Conservation (phyloP, 441 rosid genomes). For the Arabidopsis hybrid region DNA sequence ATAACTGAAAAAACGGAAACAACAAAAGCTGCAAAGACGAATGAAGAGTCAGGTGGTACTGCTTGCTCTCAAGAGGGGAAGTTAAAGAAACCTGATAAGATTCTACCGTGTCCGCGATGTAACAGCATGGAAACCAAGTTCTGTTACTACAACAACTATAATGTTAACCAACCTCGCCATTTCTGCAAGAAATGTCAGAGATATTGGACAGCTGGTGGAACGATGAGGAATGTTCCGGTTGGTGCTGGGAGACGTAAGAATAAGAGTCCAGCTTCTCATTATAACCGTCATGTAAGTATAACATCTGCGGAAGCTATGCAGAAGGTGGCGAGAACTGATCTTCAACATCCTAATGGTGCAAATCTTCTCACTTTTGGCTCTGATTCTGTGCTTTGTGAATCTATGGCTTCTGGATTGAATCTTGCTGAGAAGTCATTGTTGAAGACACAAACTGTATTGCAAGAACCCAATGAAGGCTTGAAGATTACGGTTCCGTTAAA, state of each 20-base stretch:
- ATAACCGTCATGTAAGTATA: conserved; percentile 57
- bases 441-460: conserved; percentile 62
- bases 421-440: conserved; percentile 70
- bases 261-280: conserved; percentile 64
- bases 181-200: conserved; percentile 81
- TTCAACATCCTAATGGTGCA: conserved; percentile 70
- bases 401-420: conserved; percentile 81
- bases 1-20: conserved; percentile 50
- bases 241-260: conserved; percentile 85
- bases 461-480: conserved; percentile 56
- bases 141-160: conserved; percentile 79
- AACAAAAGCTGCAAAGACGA: conserved; percentile 46
- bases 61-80: conserved; percentile 54
- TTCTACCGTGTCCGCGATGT: conserved; percentile 75
- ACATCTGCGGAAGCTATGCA: conserved; percentile 63
- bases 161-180: conserved; percentile 77
- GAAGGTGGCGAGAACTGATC: conserved; percentile 48
- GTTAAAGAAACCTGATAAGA: conserved; percentile 72
- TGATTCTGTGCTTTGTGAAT: conserved; percentile 76
- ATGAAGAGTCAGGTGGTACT: conserved; percentile 46
- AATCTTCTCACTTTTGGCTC: conserved; percentile 78
- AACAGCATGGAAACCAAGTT: conserved; percentile 81
- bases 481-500: conserved; percentile 52
- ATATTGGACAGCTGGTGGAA: conserved; percentile 86
- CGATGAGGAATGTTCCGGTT: conserved; percentile 81